Base-by-base conservation (phyloP, 2,329 filamentous ascomycete genomes). In the Pyrenochaeta sp. region DNA sequence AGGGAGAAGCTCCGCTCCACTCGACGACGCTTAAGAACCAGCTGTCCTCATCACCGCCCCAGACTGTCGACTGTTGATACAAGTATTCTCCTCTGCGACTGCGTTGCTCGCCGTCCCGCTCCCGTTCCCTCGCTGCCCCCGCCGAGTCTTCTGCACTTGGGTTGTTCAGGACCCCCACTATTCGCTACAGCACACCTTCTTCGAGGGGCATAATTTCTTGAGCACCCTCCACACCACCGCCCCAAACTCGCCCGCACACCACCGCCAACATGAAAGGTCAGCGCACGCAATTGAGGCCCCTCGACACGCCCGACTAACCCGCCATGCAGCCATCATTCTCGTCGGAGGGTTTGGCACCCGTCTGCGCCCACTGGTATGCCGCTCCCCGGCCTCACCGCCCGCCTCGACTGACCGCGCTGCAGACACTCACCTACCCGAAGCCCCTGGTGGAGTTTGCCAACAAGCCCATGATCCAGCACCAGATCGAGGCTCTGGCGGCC, bases 311-410 rank as follows among this genome's bases (percentile, higher is more conserved):
- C 42, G 22, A 27, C 42, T 51, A 34, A 65, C 53, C 41, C 11
- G 3, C 19, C 11, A 9, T 44, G 18, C 44, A 96, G 91, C 92
- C 79, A 88, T 96, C 72, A 96, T 96, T 87, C 92, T 97, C 72
- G 94, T 97, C 77, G 94, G 94, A 79, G 94, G 93, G 75, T 99
- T 96, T 77, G 93, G 93, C 79, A 99, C 93, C 75, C 92, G 93
- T 77, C 88, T 99, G 69, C 89, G 93, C 72, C 93, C 93, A 81
- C 84, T 97, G 71, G 90, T 96, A 87, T 72, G 66, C 32, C 36
- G 43, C 35, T 22, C 37, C 23, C 27, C 35, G 17, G 37, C 18
- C 53, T 59, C 57, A 61, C 39, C 51, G 46, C 55, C 45, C 45
- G 35, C 44, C 41, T 30, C 28, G 17, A 55, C 65, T 72, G 47